These are phyloP conservation scores for Populus euphratica DNA, from an alignment of 345 rosid genomes.

Conservation along the genomic window DNA sequence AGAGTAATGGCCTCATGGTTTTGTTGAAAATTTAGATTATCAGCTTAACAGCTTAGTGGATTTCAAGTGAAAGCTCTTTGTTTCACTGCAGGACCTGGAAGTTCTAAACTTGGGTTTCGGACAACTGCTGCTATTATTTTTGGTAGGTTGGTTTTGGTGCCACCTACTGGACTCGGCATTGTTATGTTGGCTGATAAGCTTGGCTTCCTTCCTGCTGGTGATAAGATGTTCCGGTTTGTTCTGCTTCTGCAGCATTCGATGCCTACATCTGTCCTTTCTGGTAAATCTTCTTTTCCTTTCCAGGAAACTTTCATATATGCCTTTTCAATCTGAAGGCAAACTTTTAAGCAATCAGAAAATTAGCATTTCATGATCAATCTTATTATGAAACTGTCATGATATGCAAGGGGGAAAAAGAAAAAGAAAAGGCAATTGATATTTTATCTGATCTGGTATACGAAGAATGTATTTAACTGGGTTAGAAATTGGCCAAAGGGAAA, in stretches of 20 bases:
- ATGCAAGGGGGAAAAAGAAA: background rate
- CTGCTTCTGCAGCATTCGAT: slow-evolving; percentile 88
- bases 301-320: background rate
- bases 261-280: slow-evolving; percentile 97
- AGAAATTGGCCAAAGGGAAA: background rate
- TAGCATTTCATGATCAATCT: background rate
- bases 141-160: slow-evolving; percentile 75
- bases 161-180: slow-evolving; percentile 85
- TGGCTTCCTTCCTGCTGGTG: slow-evolving; percentile 89
- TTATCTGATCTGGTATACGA: background rate
- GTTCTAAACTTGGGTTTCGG: slow-evolving; percentile 86
- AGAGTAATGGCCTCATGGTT: background rate
- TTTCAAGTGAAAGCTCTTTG: slow-evolving; percentile 10
- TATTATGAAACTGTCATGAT: background rate
- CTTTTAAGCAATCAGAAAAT: background rate
- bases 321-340: background rate
- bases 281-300: slow-evolving; percentile 28
- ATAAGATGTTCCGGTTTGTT: slow-evolving; percentile 93
- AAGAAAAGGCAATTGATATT: background rate
- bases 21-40: background rate
- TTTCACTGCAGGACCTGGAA: slow-evolving; percentile 78
- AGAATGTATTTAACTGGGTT: background rate
- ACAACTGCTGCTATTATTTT: slow-evolving; percentile 84
- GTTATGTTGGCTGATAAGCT: slow-evolving; percentile 92
- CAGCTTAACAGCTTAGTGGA: background rate